A percentile compares a stretch with the other conserved stretches of the same genome.
These are phyloP conservation scores for Neoscytalidium dimidiatum DNA, from an alignment of 2,329 filamentous ascomycete genomes.

Conservation along the genomic window DNA sequence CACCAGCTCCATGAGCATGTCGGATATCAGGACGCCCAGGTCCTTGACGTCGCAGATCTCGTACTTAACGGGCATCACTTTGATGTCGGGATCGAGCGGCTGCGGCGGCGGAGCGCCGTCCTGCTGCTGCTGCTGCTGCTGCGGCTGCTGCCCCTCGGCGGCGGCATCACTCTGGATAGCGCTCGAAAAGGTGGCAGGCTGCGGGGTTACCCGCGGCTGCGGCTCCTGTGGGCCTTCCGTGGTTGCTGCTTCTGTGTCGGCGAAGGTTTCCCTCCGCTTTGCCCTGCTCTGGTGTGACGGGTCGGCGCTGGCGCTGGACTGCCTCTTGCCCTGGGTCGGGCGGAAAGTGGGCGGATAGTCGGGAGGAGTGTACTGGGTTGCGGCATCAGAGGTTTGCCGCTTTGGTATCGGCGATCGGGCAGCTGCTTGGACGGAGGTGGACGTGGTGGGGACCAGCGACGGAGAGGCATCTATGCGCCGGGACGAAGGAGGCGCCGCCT, in stretches of 20 bases:
- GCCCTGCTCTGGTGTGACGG: constrained; percentile 21
- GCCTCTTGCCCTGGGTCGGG: constrained; percentile 17
- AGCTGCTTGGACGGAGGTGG: constrained; percentile 22
- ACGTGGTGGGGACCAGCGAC: constrained; percentile 25
- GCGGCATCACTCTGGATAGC: not conserved
- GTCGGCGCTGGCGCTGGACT: constrained; percentile 15
- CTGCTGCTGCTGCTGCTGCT: constrained; percentile 3
- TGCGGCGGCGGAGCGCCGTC: constrained; percentile 18
- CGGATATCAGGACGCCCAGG: constrained; percentile 84
- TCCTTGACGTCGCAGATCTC: constrained; percentile 81
- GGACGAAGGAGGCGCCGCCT: constrained; percentile 23
- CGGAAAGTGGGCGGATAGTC: constrained; percentile 45
- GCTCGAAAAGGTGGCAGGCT: constrained; percentile 13
- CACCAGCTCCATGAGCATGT: constrained; percentile 95
- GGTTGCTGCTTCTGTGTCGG: constrained; percentile 15
- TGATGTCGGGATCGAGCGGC: constrained; percentile 43
- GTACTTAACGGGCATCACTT: constrained; percentile 71
- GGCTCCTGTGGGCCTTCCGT: constrained; percentile 30
- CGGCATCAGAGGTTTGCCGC: constrained; percentile 49
- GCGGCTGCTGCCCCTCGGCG: not conserved
- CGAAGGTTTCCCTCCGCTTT: constrained; percentile 37
- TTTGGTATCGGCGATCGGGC: constrained; percentile 23
- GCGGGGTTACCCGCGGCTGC: constrained; percentile 35
- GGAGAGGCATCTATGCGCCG: constrained; percentile 32
- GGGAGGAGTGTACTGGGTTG: constrained; percentile 58